These are phyloP conservation scores for Skeletonema costatum DNA, from an alignment of 108 stramenopile genomes.

Conservation along the genomic window DNA sequence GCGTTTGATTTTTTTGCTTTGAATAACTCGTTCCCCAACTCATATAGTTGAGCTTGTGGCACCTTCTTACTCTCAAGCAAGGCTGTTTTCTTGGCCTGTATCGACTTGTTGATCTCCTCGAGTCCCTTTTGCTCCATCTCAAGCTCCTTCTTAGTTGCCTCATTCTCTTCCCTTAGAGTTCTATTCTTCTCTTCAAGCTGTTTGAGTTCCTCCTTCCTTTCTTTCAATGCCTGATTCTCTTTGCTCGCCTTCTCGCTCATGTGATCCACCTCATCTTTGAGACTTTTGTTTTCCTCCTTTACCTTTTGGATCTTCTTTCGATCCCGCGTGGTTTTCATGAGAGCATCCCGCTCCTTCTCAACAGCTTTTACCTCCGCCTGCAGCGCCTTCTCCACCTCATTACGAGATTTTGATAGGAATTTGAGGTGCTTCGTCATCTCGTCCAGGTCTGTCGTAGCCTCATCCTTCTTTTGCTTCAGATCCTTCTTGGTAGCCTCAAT, in stretches of 20 bases:
- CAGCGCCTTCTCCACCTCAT: slow-evolving; percentile 19
- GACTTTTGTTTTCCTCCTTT: slow-evolving; percentile 38
- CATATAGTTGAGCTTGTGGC: slow-evolving; percentile 17
- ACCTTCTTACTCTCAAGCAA: slow-evolving; percentile 29
- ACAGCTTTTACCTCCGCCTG: slow-evolving; percentile 31
- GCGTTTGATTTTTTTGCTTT: not conserved
- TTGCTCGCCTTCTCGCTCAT: slow-evolving; percentile 35
- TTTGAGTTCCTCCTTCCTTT: slow-evolving; percentile 29
- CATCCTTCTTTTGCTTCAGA: slow-evolving; percentile 16
- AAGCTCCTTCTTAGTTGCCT: slow-evolving; percentile 16
- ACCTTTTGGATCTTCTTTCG: slow-evolving; percentile 28
- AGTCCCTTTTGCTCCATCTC: slow-evolving; percentile 25
- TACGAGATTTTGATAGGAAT: slow-evolving; percentile 30
- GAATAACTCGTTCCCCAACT: slow-evolving; percentile 16
- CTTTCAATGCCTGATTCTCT: slow-evolving; percentile 29
- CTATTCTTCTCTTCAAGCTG: slow-evolving; percentile 16
- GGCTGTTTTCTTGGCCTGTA: slow-evolving; percentile 28
- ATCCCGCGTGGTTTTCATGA: slow-evolving; percentile 22
- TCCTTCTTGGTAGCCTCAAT: slow-evolving; percentile 4
- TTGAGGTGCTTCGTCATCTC: slow-evolving; percentile 29
- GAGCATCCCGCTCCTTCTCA: slow-evolving; percentile 28
- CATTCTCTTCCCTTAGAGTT: slow-evolving; percentile 10
- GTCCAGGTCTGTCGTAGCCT: slow-evolving; percentile 26
- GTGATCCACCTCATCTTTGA: slow-evolving; percentile 27
- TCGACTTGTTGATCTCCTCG: slow-evolving; percentile 7